Evolutionary conservation across 2,329 filamentous ascomycete species (phyloP).

Genomic region (Helotiales sp.): DNA sequence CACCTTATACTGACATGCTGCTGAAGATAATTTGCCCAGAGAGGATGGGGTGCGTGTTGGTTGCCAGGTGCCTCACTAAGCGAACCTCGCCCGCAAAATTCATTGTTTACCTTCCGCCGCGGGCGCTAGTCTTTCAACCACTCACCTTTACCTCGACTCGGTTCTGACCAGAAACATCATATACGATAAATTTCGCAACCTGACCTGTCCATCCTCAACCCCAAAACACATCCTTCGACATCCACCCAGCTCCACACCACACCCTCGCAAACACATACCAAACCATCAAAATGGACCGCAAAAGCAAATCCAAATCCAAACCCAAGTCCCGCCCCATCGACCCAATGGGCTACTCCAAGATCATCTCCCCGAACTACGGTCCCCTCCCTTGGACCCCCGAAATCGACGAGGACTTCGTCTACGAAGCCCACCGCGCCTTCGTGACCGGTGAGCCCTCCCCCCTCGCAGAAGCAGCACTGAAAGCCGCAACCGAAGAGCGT

Average conservation of each 20-base stretch:
- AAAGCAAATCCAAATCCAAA: background rate
- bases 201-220: no score
- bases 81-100: background rate
- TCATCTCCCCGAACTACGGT: background rate
- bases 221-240: no score
- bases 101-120: background rate
- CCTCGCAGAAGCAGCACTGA: background rate
- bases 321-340: background rate
- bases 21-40: no score
- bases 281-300: conserved; percentile 1
- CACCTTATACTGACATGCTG: no score
- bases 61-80: background rate
- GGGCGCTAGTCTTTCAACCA: background rate
- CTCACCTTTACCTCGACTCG: background rate
- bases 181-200: no score
- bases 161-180: background rate
- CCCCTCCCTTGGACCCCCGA: background rate
- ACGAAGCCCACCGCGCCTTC: background rate
- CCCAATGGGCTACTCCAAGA: background rate
- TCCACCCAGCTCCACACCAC: no score
- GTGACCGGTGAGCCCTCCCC: background rate
- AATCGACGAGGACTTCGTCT: background rate
- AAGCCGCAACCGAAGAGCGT: background rate
- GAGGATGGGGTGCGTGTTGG: background rate
- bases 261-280: background rate